Base-by-base conservation (phyloP, 2,329 filamentous ascomycete genomes). In the Penicillium glabrum region DNA sequence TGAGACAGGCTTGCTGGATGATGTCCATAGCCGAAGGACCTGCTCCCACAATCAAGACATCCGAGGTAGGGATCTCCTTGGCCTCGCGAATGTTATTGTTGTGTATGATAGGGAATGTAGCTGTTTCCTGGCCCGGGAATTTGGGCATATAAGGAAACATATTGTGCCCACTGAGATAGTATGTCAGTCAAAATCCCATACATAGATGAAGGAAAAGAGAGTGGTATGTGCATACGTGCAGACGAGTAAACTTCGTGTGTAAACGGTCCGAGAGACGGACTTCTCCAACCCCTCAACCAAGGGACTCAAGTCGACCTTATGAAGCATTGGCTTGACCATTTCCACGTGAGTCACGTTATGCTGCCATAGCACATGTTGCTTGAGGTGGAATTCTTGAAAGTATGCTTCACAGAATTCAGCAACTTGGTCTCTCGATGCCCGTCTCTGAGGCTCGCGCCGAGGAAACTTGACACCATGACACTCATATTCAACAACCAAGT, bases 321-420 rank as follows among this genome's bases (percentile, higher is more conserved):
- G 52, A n/a, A 54, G 46, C 52, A 54, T 54, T 14, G 52, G 52
- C 37, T 54, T 54, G 19, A 54, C 39, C 52, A 54, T 54, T 10
- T 54, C 52, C 14, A 54, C 52, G 4, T 50, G 35, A 5, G 37
- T 46, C 19, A 54, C 46, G 16, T 54, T 37, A 19, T 54, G 52
- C 46, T 54, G 45, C 52, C 52, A 54, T 10, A 54, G 19, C 3
- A 54, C 52, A 35, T 54, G 52, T 16, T 54, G 45, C 9, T 49
- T 24, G n/a, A 54, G 29, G 6, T 54, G 33, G 14, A 54, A 54
- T 21, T 54, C 52, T 24, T 49, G 21, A 21, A 54, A 54, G 21
- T 54, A 54, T 21, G 52, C 52, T 24, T 54, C 26, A 26, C 52
- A 54, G 21, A 54, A 54, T 19, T 54, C 52, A 9, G 52, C 52